Evolutionary conservation across 345 rosid species (phyloP), one percentile per base, ranked within the genome.

Genomic region (Syzygium aqueum): DNA sequence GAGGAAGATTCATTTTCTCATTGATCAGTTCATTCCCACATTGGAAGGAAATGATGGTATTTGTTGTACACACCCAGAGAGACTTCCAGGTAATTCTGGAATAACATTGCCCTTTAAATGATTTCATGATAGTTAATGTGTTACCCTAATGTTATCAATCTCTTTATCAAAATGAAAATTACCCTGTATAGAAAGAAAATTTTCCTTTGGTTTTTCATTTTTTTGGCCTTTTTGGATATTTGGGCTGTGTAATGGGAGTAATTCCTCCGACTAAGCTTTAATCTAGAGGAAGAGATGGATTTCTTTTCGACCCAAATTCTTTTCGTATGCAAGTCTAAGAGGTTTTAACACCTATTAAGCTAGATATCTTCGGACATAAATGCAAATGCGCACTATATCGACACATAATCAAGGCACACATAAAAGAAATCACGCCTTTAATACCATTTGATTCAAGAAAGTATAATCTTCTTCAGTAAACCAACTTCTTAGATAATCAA

Each of bases 61-160:
- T 92, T 97, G 99, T 89, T 97, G 92, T 73, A 94, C 98, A 25
- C 99, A 97, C 88, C 99, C 99, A 3, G 96, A 96, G 87, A 95
- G 90, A 91, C 96, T 97, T 23, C 99, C 99, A 53, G 99, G 99
- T 96, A 89, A 85, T 53, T 73, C 80, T 73, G 25, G 13, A 37
- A 73, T 33, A 73, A 33, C 23, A 67, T 28, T 67, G 46, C 23
- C 78, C 43, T 67, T 37, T 17, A 5, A 30, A 17, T 67, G 46
- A 17, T 33, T 30, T 67, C 78, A 67, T 10, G 78, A 67, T 67
- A 67, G 23, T 67, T 67, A 17, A 67, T 67, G 43, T 1, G 78
- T 67, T 16, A 67, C 43, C 78, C 78, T 33, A 67, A 16, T 67
- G 78, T 65, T 17, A 65, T 28, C 33, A 16, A 16, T 14, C 22